A percentile compares a stretch with the other conserved stretches of the same genome.
Evolutionary conservation across 2,329 filamentous ascomycete genomes (phyloP).

Genomic region (Sphaerostilbella broomeana): DNA sequence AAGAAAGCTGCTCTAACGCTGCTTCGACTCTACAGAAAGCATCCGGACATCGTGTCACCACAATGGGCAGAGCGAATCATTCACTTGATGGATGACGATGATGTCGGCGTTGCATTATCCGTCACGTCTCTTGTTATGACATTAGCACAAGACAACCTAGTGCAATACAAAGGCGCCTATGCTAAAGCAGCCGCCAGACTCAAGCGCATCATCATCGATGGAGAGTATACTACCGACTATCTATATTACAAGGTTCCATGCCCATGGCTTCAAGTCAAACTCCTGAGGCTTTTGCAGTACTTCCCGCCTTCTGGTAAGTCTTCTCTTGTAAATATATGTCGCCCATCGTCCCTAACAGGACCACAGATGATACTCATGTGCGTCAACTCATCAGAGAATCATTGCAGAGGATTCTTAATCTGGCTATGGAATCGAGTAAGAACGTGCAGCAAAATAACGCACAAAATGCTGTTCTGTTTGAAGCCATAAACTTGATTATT

Average conservation of each 20-base stretch:
- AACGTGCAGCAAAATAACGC: conserved; percentile 99
- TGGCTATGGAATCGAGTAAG: conserved; percentile 89
- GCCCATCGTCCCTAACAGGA: conserved; percentile 11
- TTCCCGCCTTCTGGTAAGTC: conserved; percentile 81
- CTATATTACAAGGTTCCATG: conserved; percentile 99
- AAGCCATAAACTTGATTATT: conserved; percentile 97
- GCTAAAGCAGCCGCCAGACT: conserved; percentile 85
- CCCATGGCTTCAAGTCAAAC: conserved; percentile 95
- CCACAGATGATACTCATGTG: conserved; percentile 79
- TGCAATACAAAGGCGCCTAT: conserved; percentile 90
- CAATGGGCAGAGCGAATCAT: conserved; percentile 98
- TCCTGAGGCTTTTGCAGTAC: conserved; percentile 86
- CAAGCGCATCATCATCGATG: conserved; percentile 85
- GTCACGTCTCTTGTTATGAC: conserved; percentile 95
- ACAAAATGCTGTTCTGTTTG: conserved; percentile 94
- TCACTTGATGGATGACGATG: conserved; percentile 94
- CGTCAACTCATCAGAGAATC: conserved; percentile 88
- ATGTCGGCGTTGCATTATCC: conserved; percentile 89
- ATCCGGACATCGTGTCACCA: conserved; percentile 85
- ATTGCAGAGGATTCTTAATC: conserved; percentile 81
- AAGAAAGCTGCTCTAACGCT: conserved; percentile 96
- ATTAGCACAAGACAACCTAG: conserved; percentile 85
- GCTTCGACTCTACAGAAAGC: conserved; percentile 88
- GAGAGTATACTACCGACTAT: conserved; percentile 84
- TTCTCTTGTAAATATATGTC: neutral